Evolutionary conservation across 1,284 basidiomycete genomes (phyloP), one percentile per base, ranked within the genome.

Genomic region (Naganishia liquefaciens): DNA sequence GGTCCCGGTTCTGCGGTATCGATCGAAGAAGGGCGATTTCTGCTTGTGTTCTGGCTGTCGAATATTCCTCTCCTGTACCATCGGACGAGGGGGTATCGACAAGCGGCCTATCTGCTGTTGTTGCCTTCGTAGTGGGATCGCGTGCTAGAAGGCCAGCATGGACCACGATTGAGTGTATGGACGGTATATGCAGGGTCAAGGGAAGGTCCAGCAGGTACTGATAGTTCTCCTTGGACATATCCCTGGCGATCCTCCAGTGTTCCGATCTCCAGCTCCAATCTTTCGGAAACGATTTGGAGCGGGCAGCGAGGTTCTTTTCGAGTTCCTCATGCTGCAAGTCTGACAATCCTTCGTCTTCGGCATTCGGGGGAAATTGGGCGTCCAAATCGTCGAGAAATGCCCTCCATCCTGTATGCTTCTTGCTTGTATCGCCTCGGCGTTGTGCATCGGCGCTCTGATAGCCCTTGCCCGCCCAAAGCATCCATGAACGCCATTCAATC

Each of bases 401-500:
- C 30, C 42, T 51, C 64, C 64, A 66, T 44, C 33, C 49, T 37
- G 2, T 37, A 37, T 37, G 33, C 30, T 33, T 40, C 9, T n/a
- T 13, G 50, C 28, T 27, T 9, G 44, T 33, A 28, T 23, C 23
- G 11, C 47, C 55, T 30, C 46, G 44, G 13, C 46, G 44, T 37
- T 37, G 39, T 15, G 33, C 28, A 5, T 46, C 17, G 15, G 47
- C 19, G 33, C 46, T 27, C 28, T 50, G 57, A 40, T 60, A 60
- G 25, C 57, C 57, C 33, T 60, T 60, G 11, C 75, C 73, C 0
- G 77, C 78, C 74, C 77, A 77, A 43, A 81, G 82, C 65, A 90
- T 83, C 91, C 91, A 96, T 2, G 82, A 81, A 42, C 87, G 83
- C 91, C 92, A 94, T 77, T 92, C 88, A 44, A 94, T 83, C 54